Evolutionary conservation across 2,329 filamentous ascomycete genomes (phyloP), one percentile per base, ranked within the genome.

Genomic region (Colletotrichum tropicicola): DNA sequence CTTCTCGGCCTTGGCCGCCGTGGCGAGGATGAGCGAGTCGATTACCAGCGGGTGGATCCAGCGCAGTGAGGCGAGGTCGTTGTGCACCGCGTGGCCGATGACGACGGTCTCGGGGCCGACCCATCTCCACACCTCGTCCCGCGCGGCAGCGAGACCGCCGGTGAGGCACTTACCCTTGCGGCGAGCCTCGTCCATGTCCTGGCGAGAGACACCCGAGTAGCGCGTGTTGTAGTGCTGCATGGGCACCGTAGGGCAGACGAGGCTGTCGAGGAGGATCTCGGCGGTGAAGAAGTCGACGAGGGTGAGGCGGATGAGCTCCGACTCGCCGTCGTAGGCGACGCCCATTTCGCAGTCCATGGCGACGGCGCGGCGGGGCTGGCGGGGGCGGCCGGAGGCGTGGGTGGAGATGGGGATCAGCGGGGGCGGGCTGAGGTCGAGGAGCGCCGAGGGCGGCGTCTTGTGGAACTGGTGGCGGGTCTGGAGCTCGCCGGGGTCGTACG

Each of bases 291-390:
- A 85, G 70, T 87, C 85, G 25, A 88, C 70, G 2, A 81, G 70
- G 0, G 81, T 82, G 1, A 88, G 43, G 4, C 85, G 83, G 61
- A 88, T 85, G 7, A 88, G 73, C 65, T 87, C 84, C 0, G 74
- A 72, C 9, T 87, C 83, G 6, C 81, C 79, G 5, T 73, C 73
- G 8, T 69, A 68, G 2, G 81, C 74, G 0, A 75, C 79, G 15
- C 85, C 85, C 83, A 87, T 87, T 67, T 88, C 85, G 66, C 85
- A 87, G 65, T 87, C 85, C 4, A 88, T 73, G 0, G 80, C 83
- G 3, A 87, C 79, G 3, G 70, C 75, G 25, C 15, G 59, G 62
- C 57, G 55, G 17, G 48, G 27, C 37, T 51, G 45, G 39, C 63
- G 35, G 4, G 32, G 23, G 17, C 4, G 17, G 17, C 49, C 41